phyloP scores from a whole-genome alignment of 768 basidiomycete species.

The Tephrocybe sp. region DNA sequence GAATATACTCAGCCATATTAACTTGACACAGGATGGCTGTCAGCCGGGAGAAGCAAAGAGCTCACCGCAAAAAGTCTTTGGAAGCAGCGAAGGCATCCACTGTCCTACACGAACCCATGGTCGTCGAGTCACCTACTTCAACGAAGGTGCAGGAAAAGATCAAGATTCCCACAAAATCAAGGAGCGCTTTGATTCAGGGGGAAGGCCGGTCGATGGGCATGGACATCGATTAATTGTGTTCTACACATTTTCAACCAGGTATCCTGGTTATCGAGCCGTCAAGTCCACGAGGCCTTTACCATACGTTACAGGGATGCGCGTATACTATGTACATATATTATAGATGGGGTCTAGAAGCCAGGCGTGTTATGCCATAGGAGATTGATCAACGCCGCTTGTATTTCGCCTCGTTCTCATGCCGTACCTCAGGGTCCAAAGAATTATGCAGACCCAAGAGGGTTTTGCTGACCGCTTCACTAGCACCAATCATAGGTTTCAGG shows the following conservation, averaged over 20 bases:
- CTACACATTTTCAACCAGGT: conserved; percentile 6
- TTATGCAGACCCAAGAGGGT: conserved; percentile 93
- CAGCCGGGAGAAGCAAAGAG: conserved; percentile 74
- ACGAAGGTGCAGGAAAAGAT: conserved; percentile 74
- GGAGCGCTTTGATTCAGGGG: conserved; percentile 76
- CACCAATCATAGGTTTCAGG: conserved; percentile 96
- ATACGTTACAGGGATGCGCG: conserved; percentile 7
- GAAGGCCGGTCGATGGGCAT: conserved; percentile 91
- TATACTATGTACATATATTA: conserved; percentile 17
- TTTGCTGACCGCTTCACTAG: conserved; percentile 95
- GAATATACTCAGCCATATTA: background rate
- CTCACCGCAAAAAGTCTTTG: conserved; percentile 67
- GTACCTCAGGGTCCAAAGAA: conserved; percentile 82
- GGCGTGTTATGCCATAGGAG: background rate
- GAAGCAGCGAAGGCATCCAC: conserved; percentile 58
- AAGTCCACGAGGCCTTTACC: background rate
- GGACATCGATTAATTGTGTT: conserved; percentile 65
- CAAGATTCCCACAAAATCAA: conserved; percentile 61
- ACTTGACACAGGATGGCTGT: conserved; percentile 69
- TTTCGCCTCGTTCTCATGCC: conserved; percentile 86
- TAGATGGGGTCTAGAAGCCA: conserved; percentile 11
- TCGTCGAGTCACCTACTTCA: conserved; percentile 38
- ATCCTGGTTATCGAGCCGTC: too few relatives aligned
- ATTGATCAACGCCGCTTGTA: conserved; percentile 74
- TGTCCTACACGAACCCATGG: conserved; percentile 67